A percentile compares a stretch with the other conserved stretches of the same genome.
These are phyloP conservation scores for Vaccinium macrocarpon DNA, from an alignment of 148 eudicot genomes.

Conservation along the genomic window DNA sequence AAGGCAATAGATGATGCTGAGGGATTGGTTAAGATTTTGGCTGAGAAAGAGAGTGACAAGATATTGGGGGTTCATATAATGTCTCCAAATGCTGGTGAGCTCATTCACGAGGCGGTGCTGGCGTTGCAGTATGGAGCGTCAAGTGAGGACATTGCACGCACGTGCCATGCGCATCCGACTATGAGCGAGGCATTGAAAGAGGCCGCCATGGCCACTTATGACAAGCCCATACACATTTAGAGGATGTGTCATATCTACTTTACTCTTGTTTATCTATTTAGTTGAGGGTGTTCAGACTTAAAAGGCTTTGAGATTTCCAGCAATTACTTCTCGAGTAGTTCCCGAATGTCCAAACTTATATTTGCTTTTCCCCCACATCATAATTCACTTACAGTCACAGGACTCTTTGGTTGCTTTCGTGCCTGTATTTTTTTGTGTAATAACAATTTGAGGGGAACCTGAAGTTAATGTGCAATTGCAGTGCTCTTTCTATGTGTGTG, in stretches of 20 bases:
- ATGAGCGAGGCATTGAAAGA: constrained; percentile 97
- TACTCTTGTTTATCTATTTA: constrained; percentile 12
- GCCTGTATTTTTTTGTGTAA: not conserved
- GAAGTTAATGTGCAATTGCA: not conserved
- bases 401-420: constrained; percentile 1
- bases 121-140: constrained; percentile 87
- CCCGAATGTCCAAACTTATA: constrained; percentile 5
- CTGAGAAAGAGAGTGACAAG: constrained; percentile 87
- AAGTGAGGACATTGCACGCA: constrained; percentile 97
- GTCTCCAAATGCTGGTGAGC: constrained; percentile 95
- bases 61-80: constrained; percentile 91
- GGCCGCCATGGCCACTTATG: constrained; percentile 89
- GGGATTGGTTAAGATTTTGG: constrained; percentile 81
- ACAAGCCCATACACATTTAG: constrained; percentile 62
- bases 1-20: constrained; percentile 97
- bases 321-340: not conserved
- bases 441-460: constrained; percentile 9
- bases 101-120: constrained; percentile 84
- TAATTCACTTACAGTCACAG: constrained; percentile 13
- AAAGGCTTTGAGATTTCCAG: constrained; percentile 13
- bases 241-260: constrained; percentile 2
- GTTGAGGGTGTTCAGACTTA: constrained; percentile 16
- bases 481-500: not conserved
- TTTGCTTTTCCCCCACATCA: constrained; percentile 11
- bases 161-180: constrained; percentile 99